Conservation (phyloP, 768 basidiomycete species). For the Clitopilus passeckerianus region DNA sequence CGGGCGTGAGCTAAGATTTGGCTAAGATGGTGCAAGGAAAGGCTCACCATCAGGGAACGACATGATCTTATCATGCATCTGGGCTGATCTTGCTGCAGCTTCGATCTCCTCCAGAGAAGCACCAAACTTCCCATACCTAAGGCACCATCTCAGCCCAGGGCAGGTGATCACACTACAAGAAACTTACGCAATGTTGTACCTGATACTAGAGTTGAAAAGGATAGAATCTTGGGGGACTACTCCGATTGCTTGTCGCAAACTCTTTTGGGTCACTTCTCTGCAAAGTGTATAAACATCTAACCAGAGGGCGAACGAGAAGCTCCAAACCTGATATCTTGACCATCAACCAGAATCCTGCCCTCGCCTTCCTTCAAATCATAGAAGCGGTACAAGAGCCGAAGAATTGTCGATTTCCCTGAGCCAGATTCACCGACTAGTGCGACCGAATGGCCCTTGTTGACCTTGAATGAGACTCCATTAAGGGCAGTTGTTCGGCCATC, state of each 20-base stretch:
- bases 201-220: constrained; percentile 66
- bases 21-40: neutral
- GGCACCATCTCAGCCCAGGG: neutral
- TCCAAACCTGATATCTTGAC: constrained; percentile 64
- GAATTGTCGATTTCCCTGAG: constrained; percentile 77
- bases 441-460: constrained; percentile 82
- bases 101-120: constrained; percentile 71
- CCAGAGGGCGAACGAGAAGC: neutral
- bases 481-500: constrained; percentile 67
- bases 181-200: constrained; percentile 67
- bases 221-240: constrained; percentile 87
- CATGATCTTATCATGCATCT: constrained; percentile 84
- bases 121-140: constrained; percentile 74
- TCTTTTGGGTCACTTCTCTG: constrained; percentile 78
- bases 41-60: constrained; percentile 67
- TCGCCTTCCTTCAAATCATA: constrained; percentile 83
- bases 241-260: constrained; percentile 76
- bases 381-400: constrained; percentile 88
- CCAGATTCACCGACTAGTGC: constrained; percentile 87
- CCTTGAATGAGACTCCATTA: constrained; percentile 78
- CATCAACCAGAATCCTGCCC: constrained; percentile 79
- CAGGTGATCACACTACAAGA: constrained; percentile 3
- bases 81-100: constrained; percentile 72
- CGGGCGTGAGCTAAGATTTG: neutral
- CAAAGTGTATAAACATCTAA: neutral